phyloP scores from a whole-genome alignment of 345 rosid species.

The Sonneratia alba region DNA sequence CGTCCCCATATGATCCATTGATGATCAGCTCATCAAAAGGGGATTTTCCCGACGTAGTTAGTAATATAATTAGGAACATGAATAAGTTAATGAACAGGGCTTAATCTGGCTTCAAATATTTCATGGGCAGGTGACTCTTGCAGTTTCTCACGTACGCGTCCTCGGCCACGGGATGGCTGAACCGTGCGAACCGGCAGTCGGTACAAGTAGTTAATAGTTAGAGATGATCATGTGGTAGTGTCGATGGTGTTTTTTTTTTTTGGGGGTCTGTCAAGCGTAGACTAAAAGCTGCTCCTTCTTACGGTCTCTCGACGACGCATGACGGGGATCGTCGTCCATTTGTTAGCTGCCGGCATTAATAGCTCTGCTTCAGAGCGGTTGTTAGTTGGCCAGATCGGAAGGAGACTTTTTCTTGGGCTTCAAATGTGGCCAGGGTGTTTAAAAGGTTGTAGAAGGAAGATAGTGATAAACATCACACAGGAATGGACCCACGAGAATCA shows the following conservation, averaged over 20 bases:
- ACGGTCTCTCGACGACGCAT: neutral
- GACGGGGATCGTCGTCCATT: neutral
- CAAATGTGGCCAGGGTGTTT: no score
- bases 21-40: no score
- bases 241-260: neutral
- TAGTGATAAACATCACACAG: no score
- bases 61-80: no score
- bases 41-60: no score
- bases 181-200: neutral
- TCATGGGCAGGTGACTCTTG: no score
- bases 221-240: neutral
- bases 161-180: neutral
- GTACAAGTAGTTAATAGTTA: no score
- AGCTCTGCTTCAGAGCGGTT: neutral
- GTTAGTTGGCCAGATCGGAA: neutral
- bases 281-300: neutral
- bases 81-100: neutral
- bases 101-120: neutral
- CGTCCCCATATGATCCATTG: no score
- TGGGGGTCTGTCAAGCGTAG: neutral
- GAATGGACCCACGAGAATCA: no score
- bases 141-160: neutral
- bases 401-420: neutral
- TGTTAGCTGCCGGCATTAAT: constrained; percentile 2
- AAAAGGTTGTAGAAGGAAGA: no score